Base-by-base conservation (phyloP, 371 early-diverging fungal species). In the Phascolomyces articulosus region DNA sequence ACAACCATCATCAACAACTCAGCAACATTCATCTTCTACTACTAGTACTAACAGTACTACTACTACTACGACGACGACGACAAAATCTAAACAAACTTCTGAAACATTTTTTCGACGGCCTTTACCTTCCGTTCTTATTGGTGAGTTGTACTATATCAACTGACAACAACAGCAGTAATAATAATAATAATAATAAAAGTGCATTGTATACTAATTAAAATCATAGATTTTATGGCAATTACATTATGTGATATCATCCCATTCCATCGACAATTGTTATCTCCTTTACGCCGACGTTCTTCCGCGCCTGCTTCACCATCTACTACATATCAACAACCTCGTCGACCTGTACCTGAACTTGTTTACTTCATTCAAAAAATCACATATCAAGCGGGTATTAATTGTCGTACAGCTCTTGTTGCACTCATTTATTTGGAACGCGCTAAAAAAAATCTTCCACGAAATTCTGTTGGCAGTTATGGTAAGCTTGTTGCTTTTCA, bases 331-430 rank as follows among this genome's bases (percentile, higher is more conserved):
- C 8, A 21, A 28, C 56, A 54, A 20, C 41, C 11, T 1, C 58
- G 64, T 18, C 70, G 69, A 11, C 73, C 77, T 10, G 58, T 81
- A 41, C 82, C 82, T 24, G 82, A 78, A 61, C 68, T 77, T 4
- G 70, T 81, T 4, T 81, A 73, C 54, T 81, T 81, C 51, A 76
- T 78, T 34, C 73, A 81, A 55, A 81, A 78, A 59, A 66, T 81
- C 26, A 76, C 77, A 2, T 68, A 71, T 38, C 71, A 71, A 34
- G 77, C 78, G 28, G 68, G 73, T 15, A 74, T 78, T 64, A 74
- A 78, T 40, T 64, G 60, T 15, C 69, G 74, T 9, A 78, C 78
- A 3, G 71, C 77, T 20, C 64, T 82, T 15, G 77, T 82, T 0
- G 79, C 82, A 26, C 63, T 82, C 56, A 82, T 82, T 34, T 79